These are phyloP conservation scores for Arthrinium phaeospermum DNA, from an alignment of 2,329 filamentous ascomycete species.

Conservation along the genomic window DNA sequence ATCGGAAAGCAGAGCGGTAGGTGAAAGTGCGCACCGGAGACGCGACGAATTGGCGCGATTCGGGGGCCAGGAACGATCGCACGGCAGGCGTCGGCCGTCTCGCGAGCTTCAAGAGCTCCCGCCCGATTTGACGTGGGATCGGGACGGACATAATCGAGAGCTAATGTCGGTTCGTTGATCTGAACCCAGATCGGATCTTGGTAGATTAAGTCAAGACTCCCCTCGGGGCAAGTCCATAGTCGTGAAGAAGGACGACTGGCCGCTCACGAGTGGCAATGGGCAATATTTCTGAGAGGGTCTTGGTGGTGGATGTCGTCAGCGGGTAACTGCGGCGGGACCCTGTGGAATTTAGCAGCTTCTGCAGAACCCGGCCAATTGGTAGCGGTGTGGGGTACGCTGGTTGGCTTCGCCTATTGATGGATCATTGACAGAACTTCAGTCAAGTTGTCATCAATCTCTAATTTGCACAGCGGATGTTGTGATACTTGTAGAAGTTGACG, in stretches of 20 bases:
- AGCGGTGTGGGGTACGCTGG: background rate
- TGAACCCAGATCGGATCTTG: background rate
- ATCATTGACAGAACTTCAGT: background rate
- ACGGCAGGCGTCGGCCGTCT: background rate
- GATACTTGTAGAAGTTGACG: background rate
- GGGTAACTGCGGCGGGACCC: background rate
- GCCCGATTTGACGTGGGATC: constrained; percentile 9
- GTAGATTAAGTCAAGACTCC: background rate
- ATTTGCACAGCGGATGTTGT: background rate
- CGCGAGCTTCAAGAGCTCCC: constrained; percentile 19
- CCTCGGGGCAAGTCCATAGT: background rate
- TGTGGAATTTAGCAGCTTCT: background rate
- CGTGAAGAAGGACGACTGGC: background rate
- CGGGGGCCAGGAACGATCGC: background rate
- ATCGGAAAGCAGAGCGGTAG: background rate
- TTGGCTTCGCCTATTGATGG: background rate
- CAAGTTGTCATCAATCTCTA: background rate
- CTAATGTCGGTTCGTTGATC: background rate
- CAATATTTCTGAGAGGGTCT: background rate
- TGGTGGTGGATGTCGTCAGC: background rate
- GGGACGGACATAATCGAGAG: constrained; percentile 3
- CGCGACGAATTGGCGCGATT: background rate
- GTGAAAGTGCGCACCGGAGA: background rate
- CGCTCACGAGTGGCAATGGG: background rate
- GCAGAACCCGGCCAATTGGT: background rate